These are phyloP conservation scores for Cruciata laevipes DNA, from an alignment of 257 asterid species.

Conservation along the genomic window DNA sequence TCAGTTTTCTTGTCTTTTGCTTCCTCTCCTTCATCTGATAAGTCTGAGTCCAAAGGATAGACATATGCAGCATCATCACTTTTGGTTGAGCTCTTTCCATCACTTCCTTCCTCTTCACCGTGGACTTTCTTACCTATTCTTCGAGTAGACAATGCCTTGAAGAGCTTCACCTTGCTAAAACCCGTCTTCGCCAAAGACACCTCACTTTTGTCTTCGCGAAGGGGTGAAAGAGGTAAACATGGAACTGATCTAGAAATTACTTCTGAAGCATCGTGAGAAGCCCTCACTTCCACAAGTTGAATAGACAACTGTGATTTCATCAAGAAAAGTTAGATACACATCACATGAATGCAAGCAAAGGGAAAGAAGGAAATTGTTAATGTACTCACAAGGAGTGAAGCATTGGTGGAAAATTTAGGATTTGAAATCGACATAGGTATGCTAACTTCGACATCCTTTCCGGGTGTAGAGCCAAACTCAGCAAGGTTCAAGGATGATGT, in stretches of 20 bases:
- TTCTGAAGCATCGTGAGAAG: constrained; percentile 36
- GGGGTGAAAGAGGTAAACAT: constrained; percentile 44
- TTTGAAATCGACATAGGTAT: constrained; percentile 36
- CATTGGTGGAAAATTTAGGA: background rate
- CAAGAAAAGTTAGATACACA: constrained; percentile 4
- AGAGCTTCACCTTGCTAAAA: constrained; percentile 36
- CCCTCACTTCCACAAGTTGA: constrained; percentile 34
- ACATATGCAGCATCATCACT: constrained; percentile 42
- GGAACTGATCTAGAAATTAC: constrained; percentile 24
- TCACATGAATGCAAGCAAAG: background rate
- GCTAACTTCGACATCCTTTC: constrained; percentile 27
- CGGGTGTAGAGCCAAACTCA: constrained; percentile 33
- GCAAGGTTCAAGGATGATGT: constrained; percentile 52
- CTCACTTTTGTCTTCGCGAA: constrained; percentile 44
- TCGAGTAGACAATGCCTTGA: constrained; percentile 33
- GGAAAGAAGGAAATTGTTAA: background rate
- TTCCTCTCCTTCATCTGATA: constrained; percentile 34
- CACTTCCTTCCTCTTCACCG: constrained; percentile 55
- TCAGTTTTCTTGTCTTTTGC: constrained; percentile 30
- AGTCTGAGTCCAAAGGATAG: constrained; percentile 42
- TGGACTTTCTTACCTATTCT: constrained; percentile 29
- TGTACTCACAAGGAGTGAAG: constrained; percentile 46
- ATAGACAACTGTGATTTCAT: constrained; percentile 42
- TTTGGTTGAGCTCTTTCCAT: constrained; percentile 50
- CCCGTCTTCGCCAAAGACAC: constrained; percentile 29